Evolutionary conservation across 768 basidiomycete species (phyloP).

Genomic region (Gloeostereum incarnatum): DNA sequence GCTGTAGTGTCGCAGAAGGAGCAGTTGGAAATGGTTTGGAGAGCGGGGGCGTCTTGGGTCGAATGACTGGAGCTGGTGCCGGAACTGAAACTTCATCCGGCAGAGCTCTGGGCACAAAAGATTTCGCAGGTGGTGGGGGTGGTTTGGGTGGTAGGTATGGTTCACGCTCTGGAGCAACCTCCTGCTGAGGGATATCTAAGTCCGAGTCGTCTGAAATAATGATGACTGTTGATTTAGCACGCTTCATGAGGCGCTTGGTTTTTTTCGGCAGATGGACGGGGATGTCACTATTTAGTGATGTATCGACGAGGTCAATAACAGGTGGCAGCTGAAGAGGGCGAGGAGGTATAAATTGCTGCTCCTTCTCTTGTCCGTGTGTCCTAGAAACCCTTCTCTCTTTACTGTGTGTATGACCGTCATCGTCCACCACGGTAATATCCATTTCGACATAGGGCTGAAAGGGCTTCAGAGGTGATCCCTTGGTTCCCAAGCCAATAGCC

Average conservation of each 20-base stretch:
- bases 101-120: neutral
- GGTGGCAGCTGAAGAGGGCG: neutral
- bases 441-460: constrained; percentile 46
- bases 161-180: too few species aligned
- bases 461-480: constrained; percentile 22
- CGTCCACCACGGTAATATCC: constrained; percentile 62
- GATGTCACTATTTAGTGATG: constrained; percentile 10
- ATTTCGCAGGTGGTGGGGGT: too few species aligned
- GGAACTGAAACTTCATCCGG: constrained; percentile 5
- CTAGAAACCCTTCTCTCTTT: constrained; percentile 54
- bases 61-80: neutral
- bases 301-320: constrained; percentile 10
- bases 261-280: constrained; percentile 13
- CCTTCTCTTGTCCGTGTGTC: constrained; percentile 22
- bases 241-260: constrained; percentile 16
- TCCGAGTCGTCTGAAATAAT: constrained; percentile 44
- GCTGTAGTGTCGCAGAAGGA: too few species aligned
- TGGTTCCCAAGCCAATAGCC: constrained; percentile 10
- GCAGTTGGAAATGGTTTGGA: neutral
- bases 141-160: constrained; percentile 7
- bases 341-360: constrained; percentile 3
- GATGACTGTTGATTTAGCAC: constrained; percentile 16
- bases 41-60: neutral
- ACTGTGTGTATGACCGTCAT: constrained; percentile 43
- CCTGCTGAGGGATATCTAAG: too few species aligned